Conservation (phyloP, 371 early-diverging fungal species). For the Mucor lusitanicus region DNA sequence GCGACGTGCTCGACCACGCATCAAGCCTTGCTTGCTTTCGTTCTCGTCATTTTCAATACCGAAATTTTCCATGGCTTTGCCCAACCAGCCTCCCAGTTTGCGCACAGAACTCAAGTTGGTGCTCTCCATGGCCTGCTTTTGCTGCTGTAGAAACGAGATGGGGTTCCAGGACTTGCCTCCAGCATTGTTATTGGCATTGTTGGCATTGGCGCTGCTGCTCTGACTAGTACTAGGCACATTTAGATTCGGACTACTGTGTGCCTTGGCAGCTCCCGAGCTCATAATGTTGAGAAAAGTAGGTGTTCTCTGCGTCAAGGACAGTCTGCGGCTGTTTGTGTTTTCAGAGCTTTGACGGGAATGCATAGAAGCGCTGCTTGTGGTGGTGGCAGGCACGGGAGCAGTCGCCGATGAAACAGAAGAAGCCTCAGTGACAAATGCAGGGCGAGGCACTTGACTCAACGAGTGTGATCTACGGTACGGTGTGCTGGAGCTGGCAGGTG, state of each 20-base stretch:
- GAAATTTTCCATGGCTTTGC: conserved; percentile 74
- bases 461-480: conserved; percentile 37
- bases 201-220: not conserved
- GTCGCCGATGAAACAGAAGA: not conserved
- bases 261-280: not conserved
- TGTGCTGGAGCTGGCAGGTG: conserved; percentile 10
- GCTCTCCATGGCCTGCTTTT: conserved; percentile 61
- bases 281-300: conserved; percentile 13
- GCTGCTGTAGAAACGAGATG: conserved; percentile 67
- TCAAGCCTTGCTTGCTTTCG: conserved; percentile 16
- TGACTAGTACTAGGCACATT: not conserved
- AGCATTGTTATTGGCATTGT: not conserved
- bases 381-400: not conserved
- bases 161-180: conserved; percentile 64
- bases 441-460: conserved; percentile 25
- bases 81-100: conserved; percentile 69
- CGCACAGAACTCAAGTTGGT: conserved; percentile 61
- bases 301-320: conserved; percentile 32
- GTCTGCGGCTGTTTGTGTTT: conserved; percentile 16
- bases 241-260: not conserved
- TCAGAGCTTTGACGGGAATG: conserved; percentile 1
- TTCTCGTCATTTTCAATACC: conserved; percentile 61
- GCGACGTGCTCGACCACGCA: not conserved
- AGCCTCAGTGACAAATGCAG: conserved; percentile 7
- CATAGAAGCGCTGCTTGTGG: conserved; percentile 13